Base-by-base conservation (phyloP, 768 basidiomycete species). In the Gloeophyllum trabeum region DNA sequence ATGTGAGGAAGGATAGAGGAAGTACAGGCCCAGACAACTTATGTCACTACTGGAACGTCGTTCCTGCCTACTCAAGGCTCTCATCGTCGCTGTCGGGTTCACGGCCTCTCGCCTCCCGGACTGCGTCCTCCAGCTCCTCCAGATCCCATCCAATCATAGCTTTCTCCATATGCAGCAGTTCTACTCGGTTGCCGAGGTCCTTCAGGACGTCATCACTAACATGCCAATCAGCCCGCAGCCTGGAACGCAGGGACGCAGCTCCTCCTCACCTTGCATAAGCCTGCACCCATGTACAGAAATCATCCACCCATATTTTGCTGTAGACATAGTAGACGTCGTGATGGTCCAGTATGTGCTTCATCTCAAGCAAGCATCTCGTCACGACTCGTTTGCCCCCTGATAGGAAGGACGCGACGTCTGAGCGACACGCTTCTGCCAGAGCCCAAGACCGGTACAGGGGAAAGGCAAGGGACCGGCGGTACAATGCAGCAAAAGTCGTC, bases 301-400 rank as follows among this genome's bases (percentile, higher is more conserved):
- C 88, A 48, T 88, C 81, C 35, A 89, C 50, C 88, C 88, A 92
- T 24, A 89, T 73, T 56, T 86, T 87, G 58, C 75, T 80, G 57
- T 88, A 91, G n/a, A 88, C 67, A 56, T 88, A 89, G 60, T 91
- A 92, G 6, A 84, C 79, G 48, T 87, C 86, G 48, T 88, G 85
- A 51, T 75, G 79, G 52, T 88, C 86, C 47, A 92, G 59, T 38
- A 87, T 76, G 30, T 66, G 57, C 60, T 82, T 88, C 64, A 80
- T 67, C 56, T 77, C 79, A 35, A 92, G 62, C 25, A 91, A 65
- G 52, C 71, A 79, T 50, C 83, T 74, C 42, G 76, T 57, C 19
- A 84, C 65, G 24, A 61, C 64, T 30, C 81, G 71, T 59, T 71
- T 79, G 2, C 88, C 88, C 43, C 63, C 68, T 5, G 58, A 54